Base-by-base conservation (phyloP, 805 yeast species). In the Isabelozyma rhagii region DNA sequence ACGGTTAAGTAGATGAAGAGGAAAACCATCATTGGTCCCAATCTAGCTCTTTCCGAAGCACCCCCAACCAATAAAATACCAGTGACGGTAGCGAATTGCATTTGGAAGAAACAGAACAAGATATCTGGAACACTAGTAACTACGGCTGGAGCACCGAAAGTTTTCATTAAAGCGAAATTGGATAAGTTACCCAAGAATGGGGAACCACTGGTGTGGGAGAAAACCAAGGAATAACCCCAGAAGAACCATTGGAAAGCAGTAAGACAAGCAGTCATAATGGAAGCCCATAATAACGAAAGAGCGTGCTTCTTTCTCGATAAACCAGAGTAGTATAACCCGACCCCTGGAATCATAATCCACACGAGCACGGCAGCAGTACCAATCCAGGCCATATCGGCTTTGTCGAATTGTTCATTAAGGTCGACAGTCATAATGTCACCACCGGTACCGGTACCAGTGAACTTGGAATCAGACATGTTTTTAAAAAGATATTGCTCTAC, bases 291-390 rank as follows among this genome's bases (percentile, higher is more conserved):
- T 47, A 94, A 76, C 7, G 97, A 89, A 48, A 94, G 74, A n/a
- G 97, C 97, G 62, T 94, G 97, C 69, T 92, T 89, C 70, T 93
- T 93, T 69, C 99, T 84, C 13, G 97, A 85, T 54, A 94, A 74
- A 56, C 99, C 99, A 36, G 97, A 89, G 71, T 93, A 93, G 55
- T 93, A 75, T 48, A 94, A 72, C 53, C 98, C 99, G 47, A 94
- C 85, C 54, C 99, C 99, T 38, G 98, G 97, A 59, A 91, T 81
- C 97, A 93, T 94, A 60, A 93, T 83, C 91, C 96, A 92, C 53
- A 93, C 98, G 51, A 94, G 77, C 18, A 81, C 84, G 8, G 83
- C 84, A n/a, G 89, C 78, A 5, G 81, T 78, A 66, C 85, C 89
- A 49, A 90, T 79, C 96, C 96, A 91, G 4, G 83, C 89, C 89